A percentile compares a stretch with the other conserved stretches of the same genome.
Evolutionary conservation across 1,284 basidiomycete species (phyloP).

Genomic region (Hemileia vastatrix): DNA sequence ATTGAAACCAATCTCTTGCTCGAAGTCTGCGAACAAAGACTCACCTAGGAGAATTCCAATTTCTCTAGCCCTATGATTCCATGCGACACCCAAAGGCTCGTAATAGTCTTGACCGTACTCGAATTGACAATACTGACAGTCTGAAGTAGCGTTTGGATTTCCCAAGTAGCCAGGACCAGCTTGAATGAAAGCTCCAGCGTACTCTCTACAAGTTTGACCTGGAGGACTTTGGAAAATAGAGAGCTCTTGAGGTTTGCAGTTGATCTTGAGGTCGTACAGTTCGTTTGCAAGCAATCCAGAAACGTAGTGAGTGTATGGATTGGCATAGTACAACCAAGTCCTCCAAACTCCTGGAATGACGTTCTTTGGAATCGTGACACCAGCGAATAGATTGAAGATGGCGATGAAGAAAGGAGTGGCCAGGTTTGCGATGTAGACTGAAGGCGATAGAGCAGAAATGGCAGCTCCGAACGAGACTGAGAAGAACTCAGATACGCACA

Average conservation of each 20-base stretch:
- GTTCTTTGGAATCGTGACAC: slow-evolving; percentile 42
- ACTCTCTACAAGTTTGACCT: slow-evolving; percentile 62
- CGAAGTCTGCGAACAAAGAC: no score
- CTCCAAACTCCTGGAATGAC: slow-evolving; percentile 62
- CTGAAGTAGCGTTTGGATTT: slow-evolving; percentile 55
- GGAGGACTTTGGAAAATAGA: slow-evolving; percentile 59
- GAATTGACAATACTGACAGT: slow-evolving; percentile 65
- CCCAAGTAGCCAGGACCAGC: slow-evolving; percentile 66
- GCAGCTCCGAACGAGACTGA: slow-evolving; percentile 63
- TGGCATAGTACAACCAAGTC: slow-evolving; percentile 55
- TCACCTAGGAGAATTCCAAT: no score
- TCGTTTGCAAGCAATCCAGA: slow-evolving; percentile 56
- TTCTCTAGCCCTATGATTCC: no score
- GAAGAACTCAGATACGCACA: slow-evolving; percentile 64
- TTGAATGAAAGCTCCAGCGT: slow-evolving; percentile 62
- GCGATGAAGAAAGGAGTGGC: slow-evolving; percentile 65
- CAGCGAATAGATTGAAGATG: slow-evolving; percentile 51
- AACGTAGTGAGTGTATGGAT: slow-evolving; percentile 60
- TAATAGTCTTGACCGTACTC: no score
- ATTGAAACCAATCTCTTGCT: no score
- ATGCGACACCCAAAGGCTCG: no score
- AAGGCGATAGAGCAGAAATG: slow-evolving; percentile 65
- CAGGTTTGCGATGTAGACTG: slow-evolving; percentile 59
- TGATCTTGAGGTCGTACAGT: slow-evolving; percentile 61
- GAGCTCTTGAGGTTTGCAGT: slow-evolving; percentile 61